Percentiles rank a stretch among this genome's conserved stretches.
Evolutionary conservation across 352 stramenopile genomes (phyloP).

Genomic region (Bremia lactucae): DNA sequence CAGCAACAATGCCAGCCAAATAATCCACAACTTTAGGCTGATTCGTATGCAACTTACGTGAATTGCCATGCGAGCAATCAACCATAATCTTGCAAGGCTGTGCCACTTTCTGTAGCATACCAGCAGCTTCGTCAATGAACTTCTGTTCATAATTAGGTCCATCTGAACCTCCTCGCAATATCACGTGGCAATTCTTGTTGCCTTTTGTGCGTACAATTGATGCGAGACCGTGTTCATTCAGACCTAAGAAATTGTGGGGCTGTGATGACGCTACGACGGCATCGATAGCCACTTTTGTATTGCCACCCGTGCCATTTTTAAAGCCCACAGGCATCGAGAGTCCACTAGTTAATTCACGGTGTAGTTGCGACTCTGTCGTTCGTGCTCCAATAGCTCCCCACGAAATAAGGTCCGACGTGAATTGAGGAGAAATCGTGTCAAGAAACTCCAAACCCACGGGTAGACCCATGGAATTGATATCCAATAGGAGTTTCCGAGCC

Average conservation of each 20-base stretch:
- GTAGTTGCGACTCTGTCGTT: constrained; percentile 76
- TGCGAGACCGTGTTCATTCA: constrained; percentile 73
- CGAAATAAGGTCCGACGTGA: constrained; percentile 64
- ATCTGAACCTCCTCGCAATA: constrained; percentile 58
- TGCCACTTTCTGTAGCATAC: constrained; percentile 51
- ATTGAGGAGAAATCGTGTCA: constrained; percentile 76
- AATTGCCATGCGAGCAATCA: constrained; percentile 85
- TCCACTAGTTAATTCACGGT: constrained; percentile 70
- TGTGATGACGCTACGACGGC: constrained; percentile 52
- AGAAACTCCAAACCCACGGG: constrained; percentile 73
- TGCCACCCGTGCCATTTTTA: constrained; percentile 76
- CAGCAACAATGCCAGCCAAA: constrained; percentile 47
- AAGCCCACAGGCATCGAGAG: constrained; percentile 80
- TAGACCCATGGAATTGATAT: constrained; percentile 71
- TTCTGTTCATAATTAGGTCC: constrained; percentile 80
- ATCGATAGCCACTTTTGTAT: constrained; percentile 76
- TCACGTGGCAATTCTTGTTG: constrained; percentile 81
- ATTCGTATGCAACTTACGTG: constrained; percentile 73
- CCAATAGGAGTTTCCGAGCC: constrained; percentile 71
- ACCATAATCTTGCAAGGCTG: constrained; percentile 76
- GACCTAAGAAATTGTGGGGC: constrained; percentile 71
- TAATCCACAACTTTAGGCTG: constrained; percentile 70
- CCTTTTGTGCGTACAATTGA: constrained; percentile 80
- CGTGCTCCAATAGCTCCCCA: constrained; percentile 78
- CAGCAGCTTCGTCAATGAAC: constrained; percentile 50